Percentiles rank a stretch among this genome's conserved stretches.
Evolutionary conservation across 202 grass and related monocot genomes (phyloP).

Genomic region (Schoenoplectus tabernaemontani): DNA sequence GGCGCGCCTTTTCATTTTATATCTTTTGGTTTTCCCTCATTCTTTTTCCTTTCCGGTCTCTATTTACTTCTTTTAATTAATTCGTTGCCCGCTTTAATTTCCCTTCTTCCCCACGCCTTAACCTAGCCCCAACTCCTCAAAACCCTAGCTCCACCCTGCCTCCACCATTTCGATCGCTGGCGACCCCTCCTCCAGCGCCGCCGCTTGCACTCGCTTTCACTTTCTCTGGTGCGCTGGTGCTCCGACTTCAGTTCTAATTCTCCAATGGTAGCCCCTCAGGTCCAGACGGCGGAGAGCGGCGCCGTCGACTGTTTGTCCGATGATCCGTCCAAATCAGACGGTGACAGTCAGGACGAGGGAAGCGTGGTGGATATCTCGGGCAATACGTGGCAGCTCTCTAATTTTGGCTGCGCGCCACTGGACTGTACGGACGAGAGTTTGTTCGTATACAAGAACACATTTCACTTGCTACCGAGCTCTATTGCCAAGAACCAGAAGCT

Average conservation of each 20-base stretch:
- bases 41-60: background rate
- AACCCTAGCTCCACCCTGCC: conserved; percentile 60
- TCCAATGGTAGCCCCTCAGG: background rate
- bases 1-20: conserved; percentile 20
- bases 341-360: conserved; percentile 10
- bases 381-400: conserved; percentile 80
- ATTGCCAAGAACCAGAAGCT: conserved; percentile 42
- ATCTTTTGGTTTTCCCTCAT: background rate
- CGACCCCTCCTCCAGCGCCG: background rate
- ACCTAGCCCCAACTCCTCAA: conserved; percentile 23
- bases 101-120: background rate
- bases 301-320: conserved; percentile 17
- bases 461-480: conserved; percentile 53
- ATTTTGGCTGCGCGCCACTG: conserved; percentile 26
- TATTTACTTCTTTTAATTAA: background rate
- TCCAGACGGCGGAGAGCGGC: background rate
- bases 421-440: conserved; percentile 32
- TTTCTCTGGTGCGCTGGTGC: background rate
- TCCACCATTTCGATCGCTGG: conserved; percentile 25
- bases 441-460: conserved; percentile 79
- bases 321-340: conserved; percentile 28
- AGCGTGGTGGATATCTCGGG: conserved; percentile 51
- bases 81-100: background rate
- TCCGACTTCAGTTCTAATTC: background rate
- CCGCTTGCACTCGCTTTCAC: background rate